Evolutionary conservation across 495 filamentous ascomycete genomes (phyloP), one percentile per base, ranked within the genome.

Genomic region (Podospora appendiculata): DNA sequence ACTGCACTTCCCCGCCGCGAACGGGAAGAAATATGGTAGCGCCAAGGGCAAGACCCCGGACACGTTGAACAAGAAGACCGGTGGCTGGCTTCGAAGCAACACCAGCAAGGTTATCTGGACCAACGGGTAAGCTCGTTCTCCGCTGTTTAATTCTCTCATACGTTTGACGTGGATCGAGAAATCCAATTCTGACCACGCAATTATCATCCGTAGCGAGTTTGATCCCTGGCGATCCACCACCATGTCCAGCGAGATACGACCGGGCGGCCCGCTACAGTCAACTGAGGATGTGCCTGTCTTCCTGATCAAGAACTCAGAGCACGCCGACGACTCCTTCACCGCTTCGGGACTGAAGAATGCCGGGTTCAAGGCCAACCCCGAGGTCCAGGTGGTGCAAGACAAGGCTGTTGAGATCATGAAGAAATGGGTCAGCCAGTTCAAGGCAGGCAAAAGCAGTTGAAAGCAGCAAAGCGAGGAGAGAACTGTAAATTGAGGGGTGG

Each of bases 221-320:
- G 82, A 85, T 57, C 82, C 82, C 18, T 86, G 81, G 82, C 62
- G 72, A 36, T 69, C 74, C 5, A 71, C 78, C 2, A 70, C 70
- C 34, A 74, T 84, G 17, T 76, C 73, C 0, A 78, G 79, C 6
- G 66, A 70, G 36, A 70, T 75, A 50, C 70, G 80, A 5, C 79
- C 80, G 1, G 77, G 75, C 9, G 82, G 81, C 0, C 77, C 78
- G 33, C 66, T 83, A 4, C 25, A 56, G 50, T 76, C 71, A 11
- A 69, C 68, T 3, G 25, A 62, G 7, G 36, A 70, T 3, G 71
- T 70, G 3, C 77, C 80, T 2, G 64, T 82, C 6, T 71, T 79
- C 41, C 52, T 83, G 38, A 78, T 86, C 48, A 79, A 79, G 5
- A 75, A 75, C 8, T 79, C 74, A 0, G 70, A 77, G 48, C 79